A percentile compares a stretch with the other conserved stretches of the same genome.
These are phyloP conservation scores for Cercospora beticola DNA, from an alignment of 2,329 filamentous ascomycete genomes.

Conservation along the genomic window DNA sequence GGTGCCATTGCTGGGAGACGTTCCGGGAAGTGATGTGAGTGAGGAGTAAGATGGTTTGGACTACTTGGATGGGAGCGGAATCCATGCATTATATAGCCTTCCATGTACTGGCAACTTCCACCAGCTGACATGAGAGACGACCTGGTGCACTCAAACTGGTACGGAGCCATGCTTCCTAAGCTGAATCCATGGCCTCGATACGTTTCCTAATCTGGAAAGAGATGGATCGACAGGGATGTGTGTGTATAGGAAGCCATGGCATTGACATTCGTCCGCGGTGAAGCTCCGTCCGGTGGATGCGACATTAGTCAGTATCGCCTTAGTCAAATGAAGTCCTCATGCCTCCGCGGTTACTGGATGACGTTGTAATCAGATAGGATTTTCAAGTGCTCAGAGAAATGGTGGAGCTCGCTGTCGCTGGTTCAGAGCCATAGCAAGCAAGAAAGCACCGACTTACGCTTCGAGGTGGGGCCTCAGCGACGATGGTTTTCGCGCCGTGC, in stretches of 20 bases:
- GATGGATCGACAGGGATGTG: not conserved
- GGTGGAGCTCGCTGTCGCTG: not conserved
- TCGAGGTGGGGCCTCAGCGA: not conserved
- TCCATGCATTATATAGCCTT: not conserved
- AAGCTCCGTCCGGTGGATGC: not conserved
- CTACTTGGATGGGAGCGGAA: not conserved
- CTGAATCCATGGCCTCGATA: not conserved
- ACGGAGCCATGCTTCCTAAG: not conserved
- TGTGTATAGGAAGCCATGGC: not conserved
- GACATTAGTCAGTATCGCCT: not conserved
- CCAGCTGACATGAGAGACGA: not conserved
- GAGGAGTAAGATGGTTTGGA: not conserved
- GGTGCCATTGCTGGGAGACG: slow-evolving; percentile 2
- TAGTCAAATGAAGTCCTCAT: not conserved
- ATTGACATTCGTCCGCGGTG: not conserved
- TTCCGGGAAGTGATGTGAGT: not conserved
- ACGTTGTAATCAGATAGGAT: not conserved
- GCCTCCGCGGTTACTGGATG: not conserved
- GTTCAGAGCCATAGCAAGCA: not conserved
- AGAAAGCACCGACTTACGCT: not conserved
- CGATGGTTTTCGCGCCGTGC: not conserved
- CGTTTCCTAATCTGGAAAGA: slow-evolving; percentile 12
- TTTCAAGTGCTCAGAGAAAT: not conserved
- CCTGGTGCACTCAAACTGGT: not conserved
- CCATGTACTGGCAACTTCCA: too few relatives aligned